Base-by-base conservation (phyloP, 257 asterid genomes). In the Solanum tarijense region DNA sequence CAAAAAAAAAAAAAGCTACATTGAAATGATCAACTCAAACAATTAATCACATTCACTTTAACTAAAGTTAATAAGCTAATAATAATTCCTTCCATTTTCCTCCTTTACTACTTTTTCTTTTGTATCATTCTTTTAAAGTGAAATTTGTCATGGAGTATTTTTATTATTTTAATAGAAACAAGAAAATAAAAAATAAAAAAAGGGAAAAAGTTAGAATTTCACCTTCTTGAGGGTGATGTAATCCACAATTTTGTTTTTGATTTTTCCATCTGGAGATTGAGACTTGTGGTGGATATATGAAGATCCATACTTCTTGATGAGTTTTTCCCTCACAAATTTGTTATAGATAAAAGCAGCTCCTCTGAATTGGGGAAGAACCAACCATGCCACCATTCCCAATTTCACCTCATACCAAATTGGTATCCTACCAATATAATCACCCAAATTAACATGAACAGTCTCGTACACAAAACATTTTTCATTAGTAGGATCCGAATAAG, bases 331-430 rank as follows among this genome's bases (percentile, higher is more conserved):
- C 12, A 95, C 98, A 71, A 92, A 83, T 81, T 93, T 95, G 36
- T 92, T 93, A 39, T 96, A 96, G 13, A 96, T 91, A 38, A 92
- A 96, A 65, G 99, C 95, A 27, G 98, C 95, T 13, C 98, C 99
- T 65, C 94, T 92, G 87, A 94, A 92, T 32, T 94, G 98, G 5
- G 99, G 99, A 12, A 96, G 87, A 32, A 95, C 97, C 90, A 96
- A 66, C 99, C 99, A 96, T 12, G 93, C 94, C 86, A 95, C 92
- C 68, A 95, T 89, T 8, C 86, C 95, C 31, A 96, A 93, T 92
- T 96, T 96, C 96, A 94, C 83, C 13, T 90, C 93, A 62, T 96
- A 96, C 98, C 98, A 96, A 86, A 96, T 92, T 1, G 96, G 94
- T 62, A 96, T 90, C 98, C 98, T 95, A 73, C 35, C 58, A 29